Conservation (phyloP, 306 rosid genomes). For the Acacia confusa region DNA sequence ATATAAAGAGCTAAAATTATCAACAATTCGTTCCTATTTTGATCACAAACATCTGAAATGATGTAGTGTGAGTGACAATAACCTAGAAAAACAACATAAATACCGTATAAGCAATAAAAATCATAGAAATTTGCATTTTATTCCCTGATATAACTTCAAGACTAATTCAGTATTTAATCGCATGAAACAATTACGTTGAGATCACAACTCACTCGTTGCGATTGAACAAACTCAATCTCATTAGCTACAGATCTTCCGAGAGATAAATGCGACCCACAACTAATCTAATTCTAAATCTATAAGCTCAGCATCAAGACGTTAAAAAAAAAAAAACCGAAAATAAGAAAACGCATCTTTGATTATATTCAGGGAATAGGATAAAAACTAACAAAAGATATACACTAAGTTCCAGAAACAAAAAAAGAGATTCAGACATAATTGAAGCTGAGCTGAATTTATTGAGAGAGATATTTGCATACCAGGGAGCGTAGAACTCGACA, state of each 20-base stretch:
- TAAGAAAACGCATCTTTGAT: not conserved
- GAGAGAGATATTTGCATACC: conserved; percentile 41
- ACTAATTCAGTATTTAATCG: not conserved
- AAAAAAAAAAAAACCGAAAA: not conserved
- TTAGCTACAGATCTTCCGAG: not conserved
- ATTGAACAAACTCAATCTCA: not conserved
- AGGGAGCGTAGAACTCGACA: conserved; percentile 93
- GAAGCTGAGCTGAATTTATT: not conserved
- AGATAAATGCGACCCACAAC: not conserved
- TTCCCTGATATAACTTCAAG: not conserved
- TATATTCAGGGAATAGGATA: not conserved
- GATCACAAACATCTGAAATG: not conserved
- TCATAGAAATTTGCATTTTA: not conserved
- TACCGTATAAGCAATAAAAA: not conserved
- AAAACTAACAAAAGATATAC: not conserved
- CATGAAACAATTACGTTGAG: not conserved
- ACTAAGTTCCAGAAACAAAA: not conserved
- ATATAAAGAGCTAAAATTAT: not conserved
- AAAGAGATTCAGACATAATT: not conserved
- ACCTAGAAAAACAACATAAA: not conserved
- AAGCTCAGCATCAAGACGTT: not conserved
- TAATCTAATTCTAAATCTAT: not conserved
- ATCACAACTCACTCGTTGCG: not conserved
- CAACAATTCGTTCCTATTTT: not conserved
- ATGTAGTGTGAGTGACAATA: not conserved